A percentile compares a stretch with the other conserved stretches of the same genome.
Evolutionary conservation across 2,329 filamentous ascomycete species (phyloP).

Genomic region (Sporothrix schenckii): DNA sequence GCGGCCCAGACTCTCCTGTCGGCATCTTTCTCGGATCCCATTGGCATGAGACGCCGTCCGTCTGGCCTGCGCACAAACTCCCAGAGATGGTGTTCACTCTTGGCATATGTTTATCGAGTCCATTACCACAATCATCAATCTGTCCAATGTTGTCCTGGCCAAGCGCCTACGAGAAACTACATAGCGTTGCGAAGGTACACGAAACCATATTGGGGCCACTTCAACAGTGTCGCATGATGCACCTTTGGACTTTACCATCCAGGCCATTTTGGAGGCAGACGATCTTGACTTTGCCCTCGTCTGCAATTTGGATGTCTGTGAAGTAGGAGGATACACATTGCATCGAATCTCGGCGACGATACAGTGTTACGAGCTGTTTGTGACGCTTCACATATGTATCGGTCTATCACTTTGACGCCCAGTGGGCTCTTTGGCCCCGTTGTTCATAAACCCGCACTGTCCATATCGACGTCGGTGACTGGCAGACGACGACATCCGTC

Average conservation of each 20-base stretch:
- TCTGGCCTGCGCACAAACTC: neutral
- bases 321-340: too few species aligned
- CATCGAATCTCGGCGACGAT: neutral
- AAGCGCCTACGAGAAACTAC: neutral
- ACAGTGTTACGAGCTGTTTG: neutral
- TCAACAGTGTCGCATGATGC: neutral
- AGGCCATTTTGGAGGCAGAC: neutral
- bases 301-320: constrained; percentile 1
- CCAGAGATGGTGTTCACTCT: neutral
- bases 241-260: neutral
- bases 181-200: neutral
- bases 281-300: neutral
- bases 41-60: neutral
- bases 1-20: too few species aligned
- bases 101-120: neutral
- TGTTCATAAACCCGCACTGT: neutral
- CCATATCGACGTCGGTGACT: too few species aligned
- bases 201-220: neutral
- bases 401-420: neutral
- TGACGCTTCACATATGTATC: neutral
- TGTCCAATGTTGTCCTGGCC: neutral
- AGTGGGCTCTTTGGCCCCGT: neutral
- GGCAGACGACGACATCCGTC: too few species aligned
- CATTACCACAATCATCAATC: neutral
- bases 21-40: too few species aligned